phyloP scores from a whole-genome alignment of 345 rosid species.

The Rhodamnia rubescens region DNA sequence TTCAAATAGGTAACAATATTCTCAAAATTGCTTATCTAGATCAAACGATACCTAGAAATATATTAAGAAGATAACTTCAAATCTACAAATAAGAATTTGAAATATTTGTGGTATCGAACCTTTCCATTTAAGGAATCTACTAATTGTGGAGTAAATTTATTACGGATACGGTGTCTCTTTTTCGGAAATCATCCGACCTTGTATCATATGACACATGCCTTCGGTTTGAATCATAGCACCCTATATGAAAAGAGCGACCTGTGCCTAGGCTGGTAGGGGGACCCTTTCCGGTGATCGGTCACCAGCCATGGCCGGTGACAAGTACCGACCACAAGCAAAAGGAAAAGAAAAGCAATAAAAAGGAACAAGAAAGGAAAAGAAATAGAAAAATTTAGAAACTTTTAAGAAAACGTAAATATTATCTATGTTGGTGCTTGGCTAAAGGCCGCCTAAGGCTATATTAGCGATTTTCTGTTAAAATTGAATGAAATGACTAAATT shows the following conservation, averaged over 20 bases:
- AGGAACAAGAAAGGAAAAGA: not conserved
- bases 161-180: not conserved
- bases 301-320: not conserved
- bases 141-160: not conserved
- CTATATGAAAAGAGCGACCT: not conserved
- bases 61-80: not conserved
- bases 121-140: not conserved
- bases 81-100: not conserved
- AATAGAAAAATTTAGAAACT: not conserved
- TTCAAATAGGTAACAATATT: not conserved
- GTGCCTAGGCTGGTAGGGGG: not conserved
- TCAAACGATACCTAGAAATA: not conserved
- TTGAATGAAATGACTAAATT: rapidly evolving
- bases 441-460: rapidly evolving
- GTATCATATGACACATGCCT: not conserved
- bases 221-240: not conserved
- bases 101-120: not conserved
- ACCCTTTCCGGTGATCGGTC: not conserved
- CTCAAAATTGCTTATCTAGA: not conserved
- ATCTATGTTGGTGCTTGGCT: rapidly evolving
- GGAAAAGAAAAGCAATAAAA: not conserved
- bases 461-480: rapidly evolving
- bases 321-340: not conserved
- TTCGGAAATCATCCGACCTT: not conserved
- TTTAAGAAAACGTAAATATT: not conserved